Percentiles rank a stretch among this genome's conserved stretches.
These are phyloP conservation scores for Alternaria ventricosa DNA, from an alignment of 2,329 filamentous ascomycete genomes.

Conservation along the genomic window DNA sequence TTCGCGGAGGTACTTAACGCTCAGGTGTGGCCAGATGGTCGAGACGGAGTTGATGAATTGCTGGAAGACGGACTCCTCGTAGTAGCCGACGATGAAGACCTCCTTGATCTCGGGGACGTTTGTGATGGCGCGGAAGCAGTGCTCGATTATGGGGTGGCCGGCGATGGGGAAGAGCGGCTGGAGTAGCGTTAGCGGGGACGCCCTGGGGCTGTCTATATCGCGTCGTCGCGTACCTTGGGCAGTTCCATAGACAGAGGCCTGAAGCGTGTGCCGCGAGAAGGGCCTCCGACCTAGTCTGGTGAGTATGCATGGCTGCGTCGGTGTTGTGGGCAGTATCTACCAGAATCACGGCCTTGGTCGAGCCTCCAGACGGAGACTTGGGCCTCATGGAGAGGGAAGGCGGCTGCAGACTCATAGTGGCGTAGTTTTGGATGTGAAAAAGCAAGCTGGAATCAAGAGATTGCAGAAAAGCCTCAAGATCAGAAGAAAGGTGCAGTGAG, in stretches of 20 bases:
- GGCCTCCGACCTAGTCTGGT: conserved; percentile 79
- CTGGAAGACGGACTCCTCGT: conserved; percentile 94
- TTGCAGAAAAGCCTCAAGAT: background rate
- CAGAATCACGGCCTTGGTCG: conserved; percentile 94
- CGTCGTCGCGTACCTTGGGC: conserved; percentile 73
- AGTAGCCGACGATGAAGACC: conserved; percentile 98
- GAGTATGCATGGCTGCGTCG: conserved; percentile 24
- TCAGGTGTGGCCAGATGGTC: conserved; percentile 83
- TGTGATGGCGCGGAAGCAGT: conserved; percentile 90
- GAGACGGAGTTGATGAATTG: conserved; percentile 95
- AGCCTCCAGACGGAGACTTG: conserved; percentile 47
- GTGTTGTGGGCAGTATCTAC: conserved; percentile 60
- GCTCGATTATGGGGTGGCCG: conserved; percentile 97
- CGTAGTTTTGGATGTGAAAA: background rate
- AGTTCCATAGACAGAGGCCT: conserved; percentile 93
- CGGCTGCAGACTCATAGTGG: conserved; percentile 47
- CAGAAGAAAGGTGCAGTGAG: conserved; percentile 15
- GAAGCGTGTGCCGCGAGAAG: conserved; percentile 94
- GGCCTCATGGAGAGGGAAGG: conserved; percentile 45
- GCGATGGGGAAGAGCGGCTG: conserved; percentile 98
- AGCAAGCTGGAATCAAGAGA: background rate
- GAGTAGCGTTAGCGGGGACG: conserved; percentile 26
- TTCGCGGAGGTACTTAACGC: conserved; percentile 94
- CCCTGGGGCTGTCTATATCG: conserved; percentile 7
- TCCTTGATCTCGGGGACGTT: conserved; percentile 93